These are phyloP conservation scores for Phytophthora meadii DNA, from an alignment of 352 stramenopile genomes.

Conservation along the genomic window DNA sequence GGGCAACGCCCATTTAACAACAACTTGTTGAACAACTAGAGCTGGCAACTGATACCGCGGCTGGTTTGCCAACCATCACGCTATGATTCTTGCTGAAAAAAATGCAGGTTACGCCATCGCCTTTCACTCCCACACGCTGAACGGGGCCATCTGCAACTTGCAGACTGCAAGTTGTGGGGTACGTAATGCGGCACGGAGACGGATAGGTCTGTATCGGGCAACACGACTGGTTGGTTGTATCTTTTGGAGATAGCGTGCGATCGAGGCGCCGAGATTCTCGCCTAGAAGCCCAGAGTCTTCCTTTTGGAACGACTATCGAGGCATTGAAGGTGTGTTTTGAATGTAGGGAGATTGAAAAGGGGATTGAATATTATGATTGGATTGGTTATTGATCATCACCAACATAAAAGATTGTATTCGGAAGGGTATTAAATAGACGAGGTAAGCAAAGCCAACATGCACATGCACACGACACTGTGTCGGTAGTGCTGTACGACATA, in stretches of 20 bases:
- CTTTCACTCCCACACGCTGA: neutral
- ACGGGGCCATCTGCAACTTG: neutral
- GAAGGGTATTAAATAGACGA: no score
- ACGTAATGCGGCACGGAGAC: neutral
- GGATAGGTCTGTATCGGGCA: neutral
- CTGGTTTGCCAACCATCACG: neutral
- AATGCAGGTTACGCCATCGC: no score
- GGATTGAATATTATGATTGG: no score
- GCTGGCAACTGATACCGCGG: neutral
- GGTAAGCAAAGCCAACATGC: no score
- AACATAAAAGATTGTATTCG: no score
- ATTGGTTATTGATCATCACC: no score
- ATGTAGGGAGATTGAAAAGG: no score
- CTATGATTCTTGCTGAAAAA: no score
- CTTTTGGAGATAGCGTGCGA: constrained; percentile 4
- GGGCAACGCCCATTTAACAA: neutral
- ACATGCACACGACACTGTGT: no score
- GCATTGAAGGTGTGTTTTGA: neutral
- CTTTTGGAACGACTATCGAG: constrained; percentile 22
- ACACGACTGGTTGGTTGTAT: neutral
- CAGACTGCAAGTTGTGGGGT: no score
- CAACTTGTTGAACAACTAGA: no score
- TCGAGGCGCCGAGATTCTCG: neutral
- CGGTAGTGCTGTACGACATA: neutral
- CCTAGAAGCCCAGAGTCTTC: constrained; percentile 1